phyloP scores from a whole-genome alignment of 441 rosid species.

The Arabidopsis lyrata region DNA sequence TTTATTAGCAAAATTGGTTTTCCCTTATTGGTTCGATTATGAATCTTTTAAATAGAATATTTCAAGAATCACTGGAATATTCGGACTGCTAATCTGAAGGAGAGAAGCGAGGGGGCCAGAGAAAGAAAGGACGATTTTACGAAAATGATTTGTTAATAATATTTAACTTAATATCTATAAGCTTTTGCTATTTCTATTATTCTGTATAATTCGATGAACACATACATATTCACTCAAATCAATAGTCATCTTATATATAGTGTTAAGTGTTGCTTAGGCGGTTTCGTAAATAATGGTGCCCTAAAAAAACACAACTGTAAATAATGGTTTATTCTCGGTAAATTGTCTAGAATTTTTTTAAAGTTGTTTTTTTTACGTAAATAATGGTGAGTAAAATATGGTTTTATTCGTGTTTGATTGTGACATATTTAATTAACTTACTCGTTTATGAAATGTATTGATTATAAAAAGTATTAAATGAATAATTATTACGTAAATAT shows the following conservation, averaged over 20 bases:
- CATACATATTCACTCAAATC: neutral
- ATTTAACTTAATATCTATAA: too few relatives aligned
- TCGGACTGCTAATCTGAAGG: neutral
- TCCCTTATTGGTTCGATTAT: slow-evolving; percentile 31
- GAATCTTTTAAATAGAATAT: slow-evolving; percentile 16
- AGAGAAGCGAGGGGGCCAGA: neutral
- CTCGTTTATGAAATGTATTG: too few relatives aligned
- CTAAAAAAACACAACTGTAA: neutral
- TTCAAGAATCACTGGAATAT: slow-evolving; percentile 31
- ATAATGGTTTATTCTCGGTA: neutral
- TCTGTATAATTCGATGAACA: neutral
- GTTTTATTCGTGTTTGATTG: neutral
- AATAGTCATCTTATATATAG: neutral
- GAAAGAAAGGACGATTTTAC: neutral
- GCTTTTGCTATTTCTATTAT: neutral
- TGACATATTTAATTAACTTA: too few relatives aligned
- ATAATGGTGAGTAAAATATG: neutral
- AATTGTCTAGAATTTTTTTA: too few relatives aligned
- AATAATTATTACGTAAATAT: too few relatives aligned
- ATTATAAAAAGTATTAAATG: too few relatives aligned
- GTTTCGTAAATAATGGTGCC: neutral
- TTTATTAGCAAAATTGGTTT: neutral
- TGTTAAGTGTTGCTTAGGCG: neutral
- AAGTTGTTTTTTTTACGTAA: neutral
- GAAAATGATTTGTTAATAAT: neutral